Evolutionary conservation across 257 asterid genomes (phyloP).

Genomic region (Penstemon barbatus): DNA sequence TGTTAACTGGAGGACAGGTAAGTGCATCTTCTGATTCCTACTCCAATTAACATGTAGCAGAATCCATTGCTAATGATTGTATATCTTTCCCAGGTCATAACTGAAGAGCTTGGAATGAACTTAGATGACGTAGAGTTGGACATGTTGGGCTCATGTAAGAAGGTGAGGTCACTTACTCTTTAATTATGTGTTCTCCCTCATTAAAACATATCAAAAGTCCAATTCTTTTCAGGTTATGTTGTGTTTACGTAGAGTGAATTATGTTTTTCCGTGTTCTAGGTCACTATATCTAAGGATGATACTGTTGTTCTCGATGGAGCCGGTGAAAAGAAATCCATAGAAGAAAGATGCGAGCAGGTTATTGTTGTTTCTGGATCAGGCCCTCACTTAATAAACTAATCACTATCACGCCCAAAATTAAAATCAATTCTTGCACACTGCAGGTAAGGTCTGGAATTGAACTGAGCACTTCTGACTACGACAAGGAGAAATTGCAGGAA

Average conservation of each 20-base stretch:
- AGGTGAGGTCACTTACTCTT: slow-evolving; percentile 42
- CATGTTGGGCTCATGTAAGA: slow-evolving; percentile 87
- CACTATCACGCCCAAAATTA: neutral
- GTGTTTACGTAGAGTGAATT: neutral
- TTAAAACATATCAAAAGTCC: no score
- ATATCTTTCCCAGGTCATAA: slow-evolving; percentile 52
- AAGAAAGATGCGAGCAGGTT: slow-evolving; percentile 94
- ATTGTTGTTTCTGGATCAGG: slow-evolving; percentile 1
- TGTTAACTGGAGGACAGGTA: slow-evolving; percentile 87
- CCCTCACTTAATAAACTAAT: neutral
- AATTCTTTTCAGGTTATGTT: no score
- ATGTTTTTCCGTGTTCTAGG: slow-evolving; percentile 41
- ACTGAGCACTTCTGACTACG: slow-evolving; percentile 81
- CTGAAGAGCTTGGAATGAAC: slow-evolving; percentile 93
- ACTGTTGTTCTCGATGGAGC: slow-evolving; percentile 89
- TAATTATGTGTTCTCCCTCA: no score
- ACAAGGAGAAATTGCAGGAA: slow-evolving; percentile 92
- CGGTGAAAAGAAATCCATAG: slow-evolving; percentile 79
- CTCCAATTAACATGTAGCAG: neutral
- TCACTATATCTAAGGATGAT: slow-evolving; percentile 85
- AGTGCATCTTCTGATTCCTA: neutral
- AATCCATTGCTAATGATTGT: neutral
- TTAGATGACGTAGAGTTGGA: slow-evolving; percentile 79
- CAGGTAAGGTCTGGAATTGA: slow-evolving; percentile 84
- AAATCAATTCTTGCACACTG: neutral